Evolutionary conservation across 306 rosid species (phyloP).

Genomic region (Sechiopsis laciniata): DNA sequence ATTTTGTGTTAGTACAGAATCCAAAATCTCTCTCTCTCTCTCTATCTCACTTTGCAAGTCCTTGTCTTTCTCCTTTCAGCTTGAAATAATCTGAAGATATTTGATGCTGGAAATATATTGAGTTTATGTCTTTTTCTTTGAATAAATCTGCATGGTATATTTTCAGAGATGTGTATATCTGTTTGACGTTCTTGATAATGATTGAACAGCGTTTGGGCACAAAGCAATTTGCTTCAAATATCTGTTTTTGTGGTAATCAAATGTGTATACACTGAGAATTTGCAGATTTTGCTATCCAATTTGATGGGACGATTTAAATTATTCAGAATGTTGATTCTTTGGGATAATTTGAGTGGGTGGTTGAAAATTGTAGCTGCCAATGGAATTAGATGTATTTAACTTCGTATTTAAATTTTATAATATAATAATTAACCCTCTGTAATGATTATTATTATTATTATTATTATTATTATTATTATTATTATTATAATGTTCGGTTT

Average conservation of each 20-base stretch:
- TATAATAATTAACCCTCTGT: no score
- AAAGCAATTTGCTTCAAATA: not conserved
- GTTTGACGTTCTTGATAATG: not conserved
- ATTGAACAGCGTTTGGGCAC: not conserved
- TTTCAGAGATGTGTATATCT: not conserved
- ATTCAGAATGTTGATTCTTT: not conserved
- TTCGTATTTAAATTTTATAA: no score
- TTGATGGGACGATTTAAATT: not conserved
- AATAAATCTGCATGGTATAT: not conserved
- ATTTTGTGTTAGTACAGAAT: no score
- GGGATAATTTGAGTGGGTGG: not conserved
- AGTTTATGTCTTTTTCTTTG: not conserved
- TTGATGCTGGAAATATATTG: not conserved
- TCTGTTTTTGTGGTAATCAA: not conserved
- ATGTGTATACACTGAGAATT: not conserved
- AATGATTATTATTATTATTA: no score
- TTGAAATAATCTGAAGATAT: not conserved
- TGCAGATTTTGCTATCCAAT: not conserved
- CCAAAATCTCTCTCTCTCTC: no score
- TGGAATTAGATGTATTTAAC: no score
- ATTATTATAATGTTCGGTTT: no score
- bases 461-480: no score
- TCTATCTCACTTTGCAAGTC: not conserved
- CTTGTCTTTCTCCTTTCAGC: no score
- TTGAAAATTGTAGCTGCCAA: not conserved